Conservation (phyloP, 208 protist species). For the Leishmania gerbilli region DNA sequence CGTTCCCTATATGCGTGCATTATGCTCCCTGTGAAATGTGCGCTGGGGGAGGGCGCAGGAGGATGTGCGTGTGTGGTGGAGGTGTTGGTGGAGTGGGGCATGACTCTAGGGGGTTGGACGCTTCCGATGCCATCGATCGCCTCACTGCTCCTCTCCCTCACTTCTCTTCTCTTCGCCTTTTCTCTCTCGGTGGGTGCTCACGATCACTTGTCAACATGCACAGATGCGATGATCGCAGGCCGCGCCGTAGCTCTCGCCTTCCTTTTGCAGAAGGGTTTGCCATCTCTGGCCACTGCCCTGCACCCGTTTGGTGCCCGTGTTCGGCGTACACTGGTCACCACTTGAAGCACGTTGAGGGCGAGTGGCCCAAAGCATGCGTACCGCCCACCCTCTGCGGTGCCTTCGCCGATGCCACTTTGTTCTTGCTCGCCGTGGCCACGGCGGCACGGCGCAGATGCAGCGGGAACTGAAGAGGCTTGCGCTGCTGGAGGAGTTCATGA, state of each 20-base stretch:
- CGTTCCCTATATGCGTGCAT: slow-evolving; percentile 43
- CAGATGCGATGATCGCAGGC: neutral
- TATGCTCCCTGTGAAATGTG: neutral
- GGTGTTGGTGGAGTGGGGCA: neutral
- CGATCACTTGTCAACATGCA: neutral
- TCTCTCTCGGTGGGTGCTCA: neutral
- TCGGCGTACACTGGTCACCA: neutral
- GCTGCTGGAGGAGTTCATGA: slow-evolving; percentile 29
- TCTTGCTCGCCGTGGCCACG: slow-evolving; percentile 35
- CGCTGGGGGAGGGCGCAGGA: neutral
- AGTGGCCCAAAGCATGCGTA: neutral
- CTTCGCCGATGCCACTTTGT: neutral
- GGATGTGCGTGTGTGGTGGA: neutral
- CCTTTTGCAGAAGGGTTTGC: neutral
- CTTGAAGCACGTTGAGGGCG: neutral
- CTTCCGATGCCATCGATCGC: neutral
- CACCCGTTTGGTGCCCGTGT: neutral
- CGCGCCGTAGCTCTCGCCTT: neutral
- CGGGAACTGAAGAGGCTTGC: slow-evolving; percentile 32
- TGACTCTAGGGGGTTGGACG: neutral
- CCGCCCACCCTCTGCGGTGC: neutral
- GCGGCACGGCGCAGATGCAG: slow-evolving; percentile 24
- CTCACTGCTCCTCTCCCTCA: neutral
- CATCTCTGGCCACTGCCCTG: neutral
- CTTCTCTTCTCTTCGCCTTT: neutral